These are phyloP conservation scores for Calonectria honghensis DNA, from an alignment of 2,329 filamentous ascomycete species.

Conservation along the genomic window DNA sequence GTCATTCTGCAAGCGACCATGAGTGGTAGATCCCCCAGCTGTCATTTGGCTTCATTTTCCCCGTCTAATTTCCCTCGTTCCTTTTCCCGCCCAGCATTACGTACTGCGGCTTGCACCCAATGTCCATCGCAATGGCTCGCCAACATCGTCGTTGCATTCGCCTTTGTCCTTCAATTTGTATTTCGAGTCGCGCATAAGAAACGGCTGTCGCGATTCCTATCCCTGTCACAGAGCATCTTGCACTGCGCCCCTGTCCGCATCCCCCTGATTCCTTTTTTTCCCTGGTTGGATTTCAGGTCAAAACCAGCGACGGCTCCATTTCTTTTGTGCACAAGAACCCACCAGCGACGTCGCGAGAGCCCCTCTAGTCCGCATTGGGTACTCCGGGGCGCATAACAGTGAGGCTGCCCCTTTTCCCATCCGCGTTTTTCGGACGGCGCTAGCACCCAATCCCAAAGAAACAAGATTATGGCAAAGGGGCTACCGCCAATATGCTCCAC, in stretches of 20 bases:
- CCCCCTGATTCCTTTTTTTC: not conserved
- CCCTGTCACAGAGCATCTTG: not conserved
- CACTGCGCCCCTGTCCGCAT: not conserved
- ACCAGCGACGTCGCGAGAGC: not conserved
- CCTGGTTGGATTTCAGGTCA: not conserved
- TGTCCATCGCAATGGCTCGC: not conserved
- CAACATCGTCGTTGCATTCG: not conserved
- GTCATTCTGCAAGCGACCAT: not conserved
- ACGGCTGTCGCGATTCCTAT: not conserved
- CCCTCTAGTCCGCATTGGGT: constrained; percentile 2
- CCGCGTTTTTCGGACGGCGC: constrained; percentile 17
- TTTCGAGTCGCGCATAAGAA: not conserved
- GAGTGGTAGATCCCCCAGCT: not conserved
- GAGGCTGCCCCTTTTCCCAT: constrained; percentile 8
- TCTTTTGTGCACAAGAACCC: not conserved
- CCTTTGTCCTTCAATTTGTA: not conserved
- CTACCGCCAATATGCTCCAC: constrained; percentile 27
- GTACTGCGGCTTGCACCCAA: not conserved
- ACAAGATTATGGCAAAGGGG: constrained; percentile 32
- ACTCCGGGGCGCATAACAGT: constrained; percentile 7
- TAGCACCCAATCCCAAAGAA: constrained; percentile 17
- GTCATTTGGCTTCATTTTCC: not conserved
- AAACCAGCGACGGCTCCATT: constrained; percentile 2
- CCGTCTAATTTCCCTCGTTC: constrained; percentile 4
- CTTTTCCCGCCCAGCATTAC: constrained; percentile 1